Conservation (phyloP, 2,329 filamentous ascomycete genomes). For the Mycosphaerella sp. region DNA sequence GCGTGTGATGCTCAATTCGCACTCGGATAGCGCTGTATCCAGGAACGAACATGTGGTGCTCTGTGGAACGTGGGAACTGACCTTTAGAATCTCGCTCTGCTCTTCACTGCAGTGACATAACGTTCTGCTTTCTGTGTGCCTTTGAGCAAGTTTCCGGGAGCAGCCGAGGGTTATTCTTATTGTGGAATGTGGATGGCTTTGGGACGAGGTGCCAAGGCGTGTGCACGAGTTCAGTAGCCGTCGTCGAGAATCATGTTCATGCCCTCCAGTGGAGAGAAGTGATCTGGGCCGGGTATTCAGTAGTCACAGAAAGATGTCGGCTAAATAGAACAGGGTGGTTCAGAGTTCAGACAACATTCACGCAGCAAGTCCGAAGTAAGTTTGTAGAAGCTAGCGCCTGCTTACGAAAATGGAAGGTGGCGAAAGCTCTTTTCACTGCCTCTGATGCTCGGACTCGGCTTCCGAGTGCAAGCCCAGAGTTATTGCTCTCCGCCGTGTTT, state of each 20-base stretch:
- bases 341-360: neutral
- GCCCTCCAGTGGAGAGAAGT: neutral
- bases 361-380: conserved; percentile 3
- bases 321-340: neutral
- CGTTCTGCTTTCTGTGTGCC: neutral
- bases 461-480: neutral
- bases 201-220: neutral
- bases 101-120: neutral
- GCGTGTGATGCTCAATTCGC: neutral
- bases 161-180: conserved; percentile 4
- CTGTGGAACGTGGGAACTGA: conserved; percentile 19
- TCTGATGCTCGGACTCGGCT: neutral
- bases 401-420: neutral
- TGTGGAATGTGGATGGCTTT: conserved; percentile 3
- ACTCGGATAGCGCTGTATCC: neutral
- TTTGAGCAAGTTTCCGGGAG: conserved; percentile 26
- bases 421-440: neutral
- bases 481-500: neutral
- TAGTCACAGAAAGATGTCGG: neutral
- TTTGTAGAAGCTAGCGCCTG: neutral
- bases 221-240: neutral
- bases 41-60: conserved; percentile 9
- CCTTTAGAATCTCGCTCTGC: conserved; percentile 9
- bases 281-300: neutral
- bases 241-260: neutral